These are phyloP conservation scores for Geotrichum klebahnii DNA, from an alignment of 1,139 yeast genomes.

Conservation along the genomic window DNA sequence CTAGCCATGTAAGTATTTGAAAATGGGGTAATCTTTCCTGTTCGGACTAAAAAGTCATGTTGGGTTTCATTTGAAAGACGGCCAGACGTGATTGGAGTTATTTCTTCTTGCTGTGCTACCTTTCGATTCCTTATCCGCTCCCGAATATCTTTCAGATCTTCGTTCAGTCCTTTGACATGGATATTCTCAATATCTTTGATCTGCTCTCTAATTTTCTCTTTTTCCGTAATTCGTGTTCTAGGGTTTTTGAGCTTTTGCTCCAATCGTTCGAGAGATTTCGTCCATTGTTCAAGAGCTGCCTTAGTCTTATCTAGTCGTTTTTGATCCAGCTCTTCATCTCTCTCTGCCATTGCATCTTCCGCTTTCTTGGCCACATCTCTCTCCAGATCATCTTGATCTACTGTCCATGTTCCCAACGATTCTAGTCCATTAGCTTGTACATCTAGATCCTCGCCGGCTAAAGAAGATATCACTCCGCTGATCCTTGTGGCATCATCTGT, in stretches of 20 bases:
- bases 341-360: constrained; percentile 52
- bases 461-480: not conserved
- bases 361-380: constrained; percentile 65
- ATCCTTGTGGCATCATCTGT: not conserved
- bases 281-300: constrained; percentile 41
- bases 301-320: constrained; percentile 66
- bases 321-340: constrained; percentile 68
- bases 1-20: constrained; percentile 56
- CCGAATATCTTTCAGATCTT: constrained; percentile 65
- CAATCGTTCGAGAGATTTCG: constrained; percentile 46
- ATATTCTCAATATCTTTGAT: constrained; percentile 49
- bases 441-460: not conserved
- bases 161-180: constrained; percentile 52
- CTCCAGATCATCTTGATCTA: constrained; percentile 76
- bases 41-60: constrained; percentile 74
- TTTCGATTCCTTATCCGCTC: constrained; percentile 45
- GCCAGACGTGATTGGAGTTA: constrained; percentile 30
- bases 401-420: constrained; percentile 36
- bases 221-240: constrained; percentile 61
- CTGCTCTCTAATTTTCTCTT: constrained; percentile 53
- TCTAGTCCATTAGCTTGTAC: constrained; percentile 21
- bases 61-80: constrained; percentile 66
- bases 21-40: constrained; percentile 93
- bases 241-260: constrained; percentile 51
- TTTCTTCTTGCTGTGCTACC: constrained; percentile 21